Percentiles rank a stretch among this genome's conserved stretches.
phyloP scores from a whole-genome alignment of 495 filamentous ascomycete genomes.

The Neurospora intermedia region DNA sequence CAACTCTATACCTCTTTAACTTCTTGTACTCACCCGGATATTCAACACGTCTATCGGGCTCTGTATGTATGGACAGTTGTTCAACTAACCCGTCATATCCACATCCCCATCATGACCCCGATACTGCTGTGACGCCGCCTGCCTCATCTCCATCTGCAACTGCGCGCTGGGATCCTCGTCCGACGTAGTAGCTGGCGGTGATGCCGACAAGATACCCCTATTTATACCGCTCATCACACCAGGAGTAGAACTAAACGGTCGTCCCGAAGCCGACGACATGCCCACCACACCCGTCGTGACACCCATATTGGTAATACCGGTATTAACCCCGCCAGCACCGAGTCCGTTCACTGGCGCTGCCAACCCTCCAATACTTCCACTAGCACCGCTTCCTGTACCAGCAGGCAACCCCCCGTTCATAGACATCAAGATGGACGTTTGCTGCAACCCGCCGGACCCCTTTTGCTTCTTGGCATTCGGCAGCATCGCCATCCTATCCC shows the following conservation, averaged over 20 bases:
- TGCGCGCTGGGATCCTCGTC: conserved; percentile 31
- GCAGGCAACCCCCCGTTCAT: neutral
- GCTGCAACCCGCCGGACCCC: conserved; percentile 7
- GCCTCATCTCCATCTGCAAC: conserved; percentile 37
- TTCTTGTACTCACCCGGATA: neutral
- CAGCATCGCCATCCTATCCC: neutral
- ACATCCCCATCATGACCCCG: conserved; percentile 39
- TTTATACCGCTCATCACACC: conserved; percentile 21
- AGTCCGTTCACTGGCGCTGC: neutral
- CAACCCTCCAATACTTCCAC: neutral
- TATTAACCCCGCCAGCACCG: neutral
- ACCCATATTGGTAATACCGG: neutral
- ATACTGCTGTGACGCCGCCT: conserved; percentile 16
- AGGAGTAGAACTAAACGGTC: neutral
- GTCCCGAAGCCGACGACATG: neutral
- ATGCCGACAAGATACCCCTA: neutral
- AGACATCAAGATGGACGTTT: neutral
- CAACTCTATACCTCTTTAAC: neutral
- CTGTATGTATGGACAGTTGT: neutral
- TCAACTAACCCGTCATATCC: conserved; percentile 42
- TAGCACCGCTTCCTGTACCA: neutral
- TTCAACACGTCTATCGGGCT: neutral
- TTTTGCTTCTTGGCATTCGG: conserved; percentile 32
- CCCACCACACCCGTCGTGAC: neutral
- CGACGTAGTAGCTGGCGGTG: conserved; percentile 3